These are phyloP conservation scores for maize (Zea mays) DNA, from an alignment of 176 grass and related monocot species.

Conservation along the genomic window DNA sequence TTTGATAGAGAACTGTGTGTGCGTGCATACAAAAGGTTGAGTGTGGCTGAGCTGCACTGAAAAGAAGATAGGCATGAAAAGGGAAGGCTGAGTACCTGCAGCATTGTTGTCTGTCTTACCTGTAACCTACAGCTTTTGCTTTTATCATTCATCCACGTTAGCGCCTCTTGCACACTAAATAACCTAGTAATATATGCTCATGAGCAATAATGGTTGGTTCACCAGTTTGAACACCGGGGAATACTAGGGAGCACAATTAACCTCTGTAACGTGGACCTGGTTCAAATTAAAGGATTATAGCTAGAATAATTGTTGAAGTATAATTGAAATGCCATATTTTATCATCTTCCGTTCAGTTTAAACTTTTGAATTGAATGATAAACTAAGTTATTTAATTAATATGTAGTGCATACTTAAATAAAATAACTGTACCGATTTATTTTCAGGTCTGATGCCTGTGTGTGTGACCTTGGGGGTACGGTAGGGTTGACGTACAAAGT, in stretches of 20 bases:
- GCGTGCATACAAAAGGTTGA: slow-evolving; percentile 32
- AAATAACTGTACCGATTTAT: no score
- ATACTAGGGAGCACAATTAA: neutral
- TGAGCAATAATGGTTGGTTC: slow-evolving; percentile 20
- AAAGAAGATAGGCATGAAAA: slow-evolving; percentile 45
- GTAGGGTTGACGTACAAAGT: no score
- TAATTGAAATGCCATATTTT: no score
- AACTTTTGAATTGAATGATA: no score
- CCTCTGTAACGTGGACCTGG: neutral
- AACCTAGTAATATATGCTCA: slow-evolving; percentile 11
- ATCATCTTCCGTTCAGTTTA: no score
- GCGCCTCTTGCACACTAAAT: slow-evolving; percentile 32
- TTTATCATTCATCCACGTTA: slow-evolving; percentile 64
- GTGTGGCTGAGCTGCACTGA: slow-evolving; percentile 37
- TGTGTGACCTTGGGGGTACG: no score
- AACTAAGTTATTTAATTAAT: no score
- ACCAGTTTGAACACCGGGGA: neutral
- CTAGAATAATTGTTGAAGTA: neutral
- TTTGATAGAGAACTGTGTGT: slow-evolving; percentile 21
- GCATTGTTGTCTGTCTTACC: slow-evolving; percentile 63
- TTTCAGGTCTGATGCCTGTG: no score
- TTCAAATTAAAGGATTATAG: slow-evolving; percentile 10
- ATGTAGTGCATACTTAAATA: no score
- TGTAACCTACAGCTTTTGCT: slow-evolving; percentile 74
- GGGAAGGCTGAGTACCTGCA: slow-evolving; percentile 44